Evolutionary conservation across 2,329 filamentous ascomycete species (phyloP).

Genomic region (Colletotrichum karsti): DNA sequence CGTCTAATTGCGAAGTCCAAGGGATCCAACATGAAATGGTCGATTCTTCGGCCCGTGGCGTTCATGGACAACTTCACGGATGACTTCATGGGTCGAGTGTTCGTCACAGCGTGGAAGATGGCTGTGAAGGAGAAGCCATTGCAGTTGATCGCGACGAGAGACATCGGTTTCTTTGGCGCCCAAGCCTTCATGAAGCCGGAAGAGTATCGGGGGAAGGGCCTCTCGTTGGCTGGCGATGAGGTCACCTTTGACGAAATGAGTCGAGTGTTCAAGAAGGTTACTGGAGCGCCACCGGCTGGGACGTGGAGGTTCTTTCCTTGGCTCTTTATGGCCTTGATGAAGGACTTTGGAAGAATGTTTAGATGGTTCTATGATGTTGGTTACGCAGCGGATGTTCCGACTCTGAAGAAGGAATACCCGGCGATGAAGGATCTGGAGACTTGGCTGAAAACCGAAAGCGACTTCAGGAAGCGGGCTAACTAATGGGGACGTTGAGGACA

Average conservation of each 20-base stretch:
- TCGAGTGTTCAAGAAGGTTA: constrained; percentile 40
- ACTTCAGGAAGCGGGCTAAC: constrained; percentile 53
- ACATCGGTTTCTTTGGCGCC: constrained; percentile 50
- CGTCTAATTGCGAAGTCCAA: constrained; percentile 58
- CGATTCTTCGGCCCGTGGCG: constrained; percentile 46
- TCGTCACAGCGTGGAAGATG: constrained; percentile 41
- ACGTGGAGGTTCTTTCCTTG: constrained; percentile 39
- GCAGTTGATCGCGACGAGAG: constrained; percentile 43
- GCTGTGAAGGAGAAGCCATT: constrained; percentile 40
- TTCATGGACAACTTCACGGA: constrained; percentile 50
- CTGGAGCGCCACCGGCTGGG: constrained; percentile 37
- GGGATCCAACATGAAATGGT: constrained; percentile 41
- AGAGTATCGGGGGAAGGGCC: constrained; percentile 37
- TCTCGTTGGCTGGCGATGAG: constrained; percentile 52
- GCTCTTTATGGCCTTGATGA: constrained; percentile 36
- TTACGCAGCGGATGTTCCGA: constrained; percentile 43
- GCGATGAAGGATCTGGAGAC: constrained; percentile 36
- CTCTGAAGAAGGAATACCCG: constrained; percentile 36
- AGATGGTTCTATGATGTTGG: constrained; percentile 45
- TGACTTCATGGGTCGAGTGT: constrained; percentile 40
- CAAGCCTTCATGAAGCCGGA: constrained; percentile 42
- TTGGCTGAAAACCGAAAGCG: constrained; percentile 65
- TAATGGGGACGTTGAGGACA: no score
- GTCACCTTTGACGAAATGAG: constrained; percentile 41
- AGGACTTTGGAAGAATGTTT: constrained; percentile 46